Percentiles rank a stretch among this genome's conserved stretches.
These are phyloP conservation scores for Moesziomyces antarcticus DNA, from an alignment of 1,284 basidiomycete species.

Conservation along the genomic window DNA sequence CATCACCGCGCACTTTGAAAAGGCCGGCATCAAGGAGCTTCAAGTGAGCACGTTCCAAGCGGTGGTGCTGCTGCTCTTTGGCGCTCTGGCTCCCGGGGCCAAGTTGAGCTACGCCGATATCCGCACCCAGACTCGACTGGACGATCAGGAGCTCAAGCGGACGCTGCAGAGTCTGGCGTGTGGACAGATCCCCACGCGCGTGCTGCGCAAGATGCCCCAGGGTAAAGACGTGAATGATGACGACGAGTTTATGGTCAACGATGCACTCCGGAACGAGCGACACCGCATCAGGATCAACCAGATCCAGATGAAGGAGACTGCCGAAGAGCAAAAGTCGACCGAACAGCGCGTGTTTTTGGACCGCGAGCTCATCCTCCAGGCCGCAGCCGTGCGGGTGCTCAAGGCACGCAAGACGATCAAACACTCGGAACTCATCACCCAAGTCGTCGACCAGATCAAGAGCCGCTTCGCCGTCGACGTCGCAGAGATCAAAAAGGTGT, in stretches of 20 bases:
- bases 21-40: slow-evolving; percentile 81
- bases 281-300: slow-evolving; percentile 92
- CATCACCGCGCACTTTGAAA: slow-evolving; percentile 65
- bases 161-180: slow-evolving; percentile 92
- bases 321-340: slow-evolving; percentile 86
- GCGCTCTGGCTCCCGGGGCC: slow-evolving; percentile 70
- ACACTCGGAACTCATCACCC: slow-evolving; percentile 60
- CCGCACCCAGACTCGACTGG: slow-evolving; percentile 76
- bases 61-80: slow-evolving; percentile 89
- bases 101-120: slow-evolving; percentile 78
- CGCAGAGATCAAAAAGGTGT: slow-evolving; percentile 65
- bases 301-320: slow-evolving; percentile 91
- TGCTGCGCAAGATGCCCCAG: slow-evolving; percentile 82
- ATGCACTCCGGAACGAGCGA: slow-evolving; percentile 81
- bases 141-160: slow-evolving; percentile 75
- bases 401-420: slow-evolving; percentile 65
- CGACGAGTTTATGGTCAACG: slow-evolving; percentile 85
- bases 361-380: slow-evolving; percentile 85
- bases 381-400: slow-evolving; percentile 76
- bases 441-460: slow-evolving; percentile 63
- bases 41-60: slow-evolving; percentile 91
- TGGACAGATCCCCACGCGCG: slow-evolving; percentile 80
- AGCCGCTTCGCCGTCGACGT: slow-evolving; percentile 60
- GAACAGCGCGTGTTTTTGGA: slow-evolving; percentile 86
- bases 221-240: slow-evolving; percentile 82